Conservation (phyloP, 108 stramenopile species). For the Pseudonitzschia multistriata region DNA sequence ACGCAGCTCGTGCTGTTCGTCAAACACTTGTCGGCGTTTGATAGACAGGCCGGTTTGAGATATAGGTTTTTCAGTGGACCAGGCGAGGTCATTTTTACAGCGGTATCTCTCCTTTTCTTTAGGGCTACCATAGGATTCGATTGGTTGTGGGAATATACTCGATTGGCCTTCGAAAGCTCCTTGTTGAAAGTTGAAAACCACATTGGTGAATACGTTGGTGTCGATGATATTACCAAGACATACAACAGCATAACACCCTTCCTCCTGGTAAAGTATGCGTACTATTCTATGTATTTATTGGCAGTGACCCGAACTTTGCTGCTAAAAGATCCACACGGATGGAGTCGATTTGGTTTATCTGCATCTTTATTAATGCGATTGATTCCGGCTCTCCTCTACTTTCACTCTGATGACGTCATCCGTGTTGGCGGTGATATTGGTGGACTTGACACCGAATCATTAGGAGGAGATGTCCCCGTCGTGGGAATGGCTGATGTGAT, state of each 20-base stretch:
- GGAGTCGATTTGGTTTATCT: slow-evolving; percentile 79
- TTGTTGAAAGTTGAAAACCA: slow-evolving; percentile 35
- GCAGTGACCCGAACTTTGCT: slow-evolving; percentile 63
- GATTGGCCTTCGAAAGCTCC: slow-evolving; percentile 41
- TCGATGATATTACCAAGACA: neutral
- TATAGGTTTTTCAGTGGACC: slow-evolving; percentile 87
- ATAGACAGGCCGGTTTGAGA: slow-evolving; percentile 79
- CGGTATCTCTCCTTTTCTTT: slow-evolving; percentile 55
- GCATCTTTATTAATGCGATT: slow-evolving; percentile 75
- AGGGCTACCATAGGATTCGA: slow-evolving; percentile 76
- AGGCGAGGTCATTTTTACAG: slow-evolving; percentile 74
- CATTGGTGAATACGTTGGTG: slow-evolving; percentile 56
- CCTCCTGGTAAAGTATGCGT: slow-evolving; percentile 20
- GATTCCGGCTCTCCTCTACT: slow-evolving; percentile 62
- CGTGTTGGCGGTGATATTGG: slow-evolving; percentile 39
- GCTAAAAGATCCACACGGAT: slow-evolving; percentile 63
- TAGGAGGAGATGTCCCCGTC: neutral
- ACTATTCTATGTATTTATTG: slow-evolving; percentile 63
- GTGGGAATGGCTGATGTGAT: slow-evolving; percentile 59
- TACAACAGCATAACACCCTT: slow-evolving; percentile 8
- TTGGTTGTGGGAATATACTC: slow-evolving; percentile 49
- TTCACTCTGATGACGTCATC: slow-evolving; percentile 26
- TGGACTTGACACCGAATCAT: neutral
- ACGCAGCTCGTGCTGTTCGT: slow-evolving; percentile 78
- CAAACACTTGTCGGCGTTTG: slow-evolving; percentile 85